These are phyloP conservation scores for Fusarium kyushuense DNA, from an alignment of 2,329 filamentous ascomycete genomes.

Conservation along the genomic window DNA sequence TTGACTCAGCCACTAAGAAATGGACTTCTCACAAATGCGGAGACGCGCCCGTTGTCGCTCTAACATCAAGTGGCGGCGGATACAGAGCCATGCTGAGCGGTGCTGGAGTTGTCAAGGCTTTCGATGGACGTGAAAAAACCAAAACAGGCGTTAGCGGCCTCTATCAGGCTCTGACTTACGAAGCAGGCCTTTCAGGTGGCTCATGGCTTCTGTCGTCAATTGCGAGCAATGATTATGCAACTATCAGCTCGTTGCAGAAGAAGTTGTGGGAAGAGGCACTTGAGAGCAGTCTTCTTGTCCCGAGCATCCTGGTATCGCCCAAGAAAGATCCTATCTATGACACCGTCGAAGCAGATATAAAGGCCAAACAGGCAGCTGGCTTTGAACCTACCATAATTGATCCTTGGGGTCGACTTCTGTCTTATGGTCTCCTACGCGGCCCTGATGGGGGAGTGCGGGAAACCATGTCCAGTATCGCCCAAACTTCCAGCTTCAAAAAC, in stretches of 20 bases:
- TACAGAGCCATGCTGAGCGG: conserved; percentile 20
- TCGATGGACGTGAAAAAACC: conserved; percentile 11
- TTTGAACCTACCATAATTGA: conserved; percentile 18
- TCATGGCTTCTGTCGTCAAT: conserved; percentile 13
- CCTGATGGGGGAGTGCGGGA: not conserved
- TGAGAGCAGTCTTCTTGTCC: conserved; percentile 12
- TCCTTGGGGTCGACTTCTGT: conserved; percentile 11
- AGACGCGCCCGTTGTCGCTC: conserved; percentile 6
- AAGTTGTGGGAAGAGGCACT: conserved; percentile 8
- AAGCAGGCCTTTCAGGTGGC: conserved; percentile 7
- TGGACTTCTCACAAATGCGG: not conserved
- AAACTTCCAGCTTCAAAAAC: conserved; percentile 4
- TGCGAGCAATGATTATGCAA: conserved; percentile 3
- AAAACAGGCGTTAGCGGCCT: conserved; percentile 19
- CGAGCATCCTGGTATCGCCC: conserved; percentile 4
- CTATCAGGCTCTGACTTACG: conserved; percentile 11
- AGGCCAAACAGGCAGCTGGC: conserved; percentile 8
- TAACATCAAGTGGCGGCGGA: conserved; percentile 12
- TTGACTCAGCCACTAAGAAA: not conserved
- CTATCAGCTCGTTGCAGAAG: conserved; percentile 4
- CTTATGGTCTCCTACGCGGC: not conserved
- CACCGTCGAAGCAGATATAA: conserved; percentile 4
- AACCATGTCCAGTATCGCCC: conserved; percentile 9
- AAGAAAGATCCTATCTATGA: not conserved
- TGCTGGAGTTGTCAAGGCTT: conserved; percentile 12